Percentiles rank a stretch among this genome's conserved stretches.
phyloP scores from a whole-genome alignment of 2,329 filamentous ascomycete genomes.

The Diplocarpon rosae region DNA sequence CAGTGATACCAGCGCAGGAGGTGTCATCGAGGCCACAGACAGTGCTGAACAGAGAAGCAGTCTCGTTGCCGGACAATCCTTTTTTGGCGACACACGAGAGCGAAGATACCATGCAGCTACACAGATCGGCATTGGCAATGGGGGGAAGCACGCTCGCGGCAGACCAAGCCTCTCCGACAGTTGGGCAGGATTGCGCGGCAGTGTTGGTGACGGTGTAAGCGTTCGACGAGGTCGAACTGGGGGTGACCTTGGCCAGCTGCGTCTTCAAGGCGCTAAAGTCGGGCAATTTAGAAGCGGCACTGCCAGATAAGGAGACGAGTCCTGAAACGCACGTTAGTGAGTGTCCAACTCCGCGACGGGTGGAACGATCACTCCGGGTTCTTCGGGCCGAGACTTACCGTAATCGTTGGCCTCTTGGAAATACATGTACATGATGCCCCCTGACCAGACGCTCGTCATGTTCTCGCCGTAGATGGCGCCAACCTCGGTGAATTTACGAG shows the following conservation, averaged over 20 bases:
- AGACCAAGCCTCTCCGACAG: slow-evolving; percentile 52
- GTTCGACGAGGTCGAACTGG: slow-evolving; percentile 52
- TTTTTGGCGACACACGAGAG: slow-evolving; percentile 59
- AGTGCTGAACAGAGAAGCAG: slow-evolving; percentile 59
- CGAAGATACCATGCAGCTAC: slow-evolving; percentile 72
- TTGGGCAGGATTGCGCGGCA: slow-evolving; percentile 59
- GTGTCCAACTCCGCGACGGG: no score
- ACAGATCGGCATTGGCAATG: slow-evolving; percentile 66
- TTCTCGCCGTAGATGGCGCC: slow-evolving; percentile 63
- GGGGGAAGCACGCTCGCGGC: slow-evolving; percentile 66
- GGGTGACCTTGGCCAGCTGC: slow-evolving; percentile 56
- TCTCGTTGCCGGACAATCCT: slow-evolving; percentile 45
- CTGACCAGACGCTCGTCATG: slow-evolving; percentile 84
- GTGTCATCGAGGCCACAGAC: slow-evolving; percentile 50
- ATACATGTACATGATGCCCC: slow-evolving; percentile 99
- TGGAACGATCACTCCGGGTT: background rate
- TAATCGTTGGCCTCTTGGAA: slow-evolving; percentile 87
- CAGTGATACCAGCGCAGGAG: slow-evolving; percentile 57
- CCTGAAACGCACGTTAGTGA: slow-evolving; percentile 33
- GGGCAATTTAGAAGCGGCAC: slow-evolving; percentile 51
- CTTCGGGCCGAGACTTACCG: slow-evolving; percentile 36
- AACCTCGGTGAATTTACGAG: slow-evolving; percentile 79
- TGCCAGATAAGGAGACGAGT: slow-evolving; percentile 52
- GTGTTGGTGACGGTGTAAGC: slow-evolving; percentile 68
- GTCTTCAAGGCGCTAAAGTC: slow-evolving; percentile 67